These are phyloP conservation scores for Hericium erinaceus DNA, from an alignment of 768 basidiomycete species.

Conservation along the genomic window DNA sequence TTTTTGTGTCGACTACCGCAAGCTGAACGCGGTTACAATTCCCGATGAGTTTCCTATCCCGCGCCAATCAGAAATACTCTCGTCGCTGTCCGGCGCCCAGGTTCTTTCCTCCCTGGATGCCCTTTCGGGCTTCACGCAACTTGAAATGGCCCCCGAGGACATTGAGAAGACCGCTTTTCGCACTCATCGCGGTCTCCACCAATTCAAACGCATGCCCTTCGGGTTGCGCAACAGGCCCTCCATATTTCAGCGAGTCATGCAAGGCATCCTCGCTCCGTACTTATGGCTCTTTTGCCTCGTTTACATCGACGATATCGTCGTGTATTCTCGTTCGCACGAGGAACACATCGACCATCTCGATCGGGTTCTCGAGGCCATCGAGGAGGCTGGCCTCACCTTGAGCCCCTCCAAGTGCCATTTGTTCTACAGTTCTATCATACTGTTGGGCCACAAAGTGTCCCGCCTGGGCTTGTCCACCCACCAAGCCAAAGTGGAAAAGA, in stretches of 20 bases:
- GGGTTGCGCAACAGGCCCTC: slow-evolving; percentile 22
- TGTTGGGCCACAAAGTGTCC: too few relatives aligned
- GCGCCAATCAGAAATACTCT: slow-evolving; percentile 17
- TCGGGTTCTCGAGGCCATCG: slow-evolving; percentile 21
- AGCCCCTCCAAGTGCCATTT: slow-evolving; percentile 22
- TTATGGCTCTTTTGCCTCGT: slow-evolving; percentile 10
- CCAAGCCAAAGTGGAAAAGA: slow-evolving; percentile 28
- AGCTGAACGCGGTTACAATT: slow-evolving; percentile 9
- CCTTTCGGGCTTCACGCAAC: slow-evolving; percentile 31
- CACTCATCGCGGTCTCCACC: slow-evolving; percentile 29
- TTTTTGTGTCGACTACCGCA: slow-evolving; percentile 16
- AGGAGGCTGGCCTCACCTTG: slow-evolving; percentile 11
- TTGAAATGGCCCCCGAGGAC: slow-evolving; percentile 15
- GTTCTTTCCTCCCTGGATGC: slow-evolving; percentile 28
- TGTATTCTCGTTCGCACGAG: slow-evolving; percentile 5
- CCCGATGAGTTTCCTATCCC: slow-evolving; percentile 23
- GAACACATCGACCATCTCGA: slow-evolving; percentile 20
- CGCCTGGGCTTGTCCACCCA: slow-evolving; percentile 23
- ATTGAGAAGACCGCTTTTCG: slow-evolving; percentile 27
- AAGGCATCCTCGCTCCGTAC: slow-evolving; percentile 6
- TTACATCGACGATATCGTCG: slow-evolving; percentile 12
- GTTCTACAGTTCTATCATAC: slow-evolving; percentile 16
- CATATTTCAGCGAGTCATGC: slow-evolving; percentile 35
- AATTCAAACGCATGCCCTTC: slow-evolving; percentile 35
- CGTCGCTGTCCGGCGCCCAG: slow-evolving; percentile 9